Percentiles rank a stretch among this genome's conserved stretches.
These are phyloP conservation scores for Rosa chinensis DNA, from an alignment of 306 rosid genomes.

Conservation along the genomic window DNA sequence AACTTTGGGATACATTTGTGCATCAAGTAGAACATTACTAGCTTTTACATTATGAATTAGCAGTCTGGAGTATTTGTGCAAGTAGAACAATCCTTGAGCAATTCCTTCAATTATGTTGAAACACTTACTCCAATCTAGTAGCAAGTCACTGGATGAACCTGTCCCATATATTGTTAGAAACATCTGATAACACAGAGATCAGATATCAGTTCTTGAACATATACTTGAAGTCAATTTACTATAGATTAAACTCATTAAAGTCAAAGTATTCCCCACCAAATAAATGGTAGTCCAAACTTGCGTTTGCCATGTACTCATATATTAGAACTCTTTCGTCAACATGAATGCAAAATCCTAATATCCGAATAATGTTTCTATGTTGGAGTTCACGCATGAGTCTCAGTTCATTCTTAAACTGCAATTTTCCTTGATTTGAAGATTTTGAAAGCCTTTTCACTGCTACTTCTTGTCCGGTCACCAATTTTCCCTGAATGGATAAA, in stretches of 20 bases:
- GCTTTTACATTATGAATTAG: neutral
- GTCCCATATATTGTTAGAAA: neutral
- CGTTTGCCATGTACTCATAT: neutral
- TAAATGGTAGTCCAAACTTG: neutral
- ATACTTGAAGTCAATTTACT: neutral
- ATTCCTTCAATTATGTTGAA: constrained; percentile 8
- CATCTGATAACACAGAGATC: neutral
- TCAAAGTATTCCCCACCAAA: neutral
- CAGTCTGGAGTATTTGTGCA: neutral
- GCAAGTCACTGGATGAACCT: neutral
- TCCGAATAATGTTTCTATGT: neutral
- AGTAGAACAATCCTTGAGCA: constrained; percentile 5
- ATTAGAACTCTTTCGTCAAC: neutral
- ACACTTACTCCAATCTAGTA: neutral
- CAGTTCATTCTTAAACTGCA: neutral
- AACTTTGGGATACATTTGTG: neutral
- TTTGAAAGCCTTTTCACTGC: neutral
- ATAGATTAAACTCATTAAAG: neutral
- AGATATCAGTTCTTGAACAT: neutral
- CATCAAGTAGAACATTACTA: neutral
- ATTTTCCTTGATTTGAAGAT: neutral
- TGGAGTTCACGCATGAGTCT: neutral
- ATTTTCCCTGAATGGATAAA: neutral
- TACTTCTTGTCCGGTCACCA: neutral
- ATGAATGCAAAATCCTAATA: neutral